A percentile compares a stretch with the other conserved stretches of the same genome.
Conservation (phyloP, 176 grass and related monocot genomes). For the Pharus latifolius region DNA sequence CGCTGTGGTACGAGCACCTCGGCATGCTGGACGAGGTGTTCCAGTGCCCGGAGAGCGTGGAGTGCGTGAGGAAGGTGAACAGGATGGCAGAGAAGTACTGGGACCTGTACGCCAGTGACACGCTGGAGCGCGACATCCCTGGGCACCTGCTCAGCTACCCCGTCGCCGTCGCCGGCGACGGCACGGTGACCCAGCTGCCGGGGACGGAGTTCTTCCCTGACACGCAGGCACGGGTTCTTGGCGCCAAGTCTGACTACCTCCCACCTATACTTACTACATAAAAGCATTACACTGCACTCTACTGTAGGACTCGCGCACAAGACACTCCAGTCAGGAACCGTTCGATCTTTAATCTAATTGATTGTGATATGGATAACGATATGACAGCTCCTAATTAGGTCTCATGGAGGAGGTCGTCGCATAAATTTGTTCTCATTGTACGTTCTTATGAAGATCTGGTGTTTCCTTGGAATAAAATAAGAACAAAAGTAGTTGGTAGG, state of each 20-base stretch:
- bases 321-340: too few relatives aligned
- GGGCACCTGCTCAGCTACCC: slow-evolving; percentile 72
- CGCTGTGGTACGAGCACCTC: slow-evolving; percentile 73
- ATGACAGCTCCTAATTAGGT: too few relatives aligned
- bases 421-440: too few relatives aligned
- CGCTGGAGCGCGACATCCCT: slow-evolving; percentile 35
- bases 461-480: too few relatives aligned
- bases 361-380: too few relatives aligned
- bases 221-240: slow-evolving; percentile 54
- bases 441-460: too few relatives aligned
- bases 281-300: neutral
- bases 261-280: slow-evolving; percentile 76
- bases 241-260: slow-evolving; percentile 71
- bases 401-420: too few relatives aligned
- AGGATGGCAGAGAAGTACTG: slow-evolving; percentile 49
- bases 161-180: slow-evolving; percentile 25
- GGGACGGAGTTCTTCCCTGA: slow-evolving; percentile 61
- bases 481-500: too few relatives aligned
- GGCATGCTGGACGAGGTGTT: slow-evolving; percentile 39
- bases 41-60: slow-evolving; percentile 34
- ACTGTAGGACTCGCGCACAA: too few relatives aligned
- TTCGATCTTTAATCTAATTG: too few relatives aligned
- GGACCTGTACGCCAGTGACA: slow-evolving; percentile 28
- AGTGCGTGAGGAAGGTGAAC: slow-evolving; percentile 71
- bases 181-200: slow-evolving; percentile 28